Evolutionary conservation across 2,329 filamentous ascomycete genomes (phyloP).

Genomic region (Chrysosporium queenslandicum): DNA sequence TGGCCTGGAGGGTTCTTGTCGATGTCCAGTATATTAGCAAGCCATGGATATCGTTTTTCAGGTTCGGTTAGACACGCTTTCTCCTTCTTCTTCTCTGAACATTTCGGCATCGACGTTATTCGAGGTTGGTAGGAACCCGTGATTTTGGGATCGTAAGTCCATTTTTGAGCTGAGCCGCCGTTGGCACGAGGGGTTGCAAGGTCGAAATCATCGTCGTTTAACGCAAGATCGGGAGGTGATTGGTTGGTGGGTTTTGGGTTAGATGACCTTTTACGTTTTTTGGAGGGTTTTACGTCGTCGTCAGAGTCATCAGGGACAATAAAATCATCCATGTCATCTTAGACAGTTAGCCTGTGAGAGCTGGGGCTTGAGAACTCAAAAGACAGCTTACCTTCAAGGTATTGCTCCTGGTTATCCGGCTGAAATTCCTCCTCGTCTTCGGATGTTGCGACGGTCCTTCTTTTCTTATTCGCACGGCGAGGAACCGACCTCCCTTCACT

Average conservation of each 20-base stretch:
- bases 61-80: slow-evolving; percentile 76
- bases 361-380: slow-evolving; percentile 10
- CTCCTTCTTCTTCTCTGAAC: slow-evolving; percentile 35
- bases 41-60: slow-evolving; percentile 79
- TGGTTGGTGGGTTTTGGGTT: slow-evolving; percentile 35
- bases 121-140: slow-evolving; percentile 43
- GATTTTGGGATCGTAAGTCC: slow-evolving; percentile 61
- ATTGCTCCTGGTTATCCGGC: slow-evolving; percentile 44
- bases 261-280: slow-evolving; percentile 60
- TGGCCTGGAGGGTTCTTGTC: slow-evolving; percentile 68
- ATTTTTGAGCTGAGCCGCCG: slow-evolving; percentile 57
- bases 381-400: slow-evolving; percentile 40
- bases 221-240: slow-evolving; percentile 34
- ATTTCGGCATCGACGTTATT: slow-evolving; percentile 18
- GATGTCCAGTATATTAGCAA: slow-evolving; percentile 74
- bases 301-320: slow-evolving; percentile 81
- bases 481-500: slow-evolving; percentile 38
- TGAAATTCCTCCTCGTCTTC: slow-evolving; percentile 61
- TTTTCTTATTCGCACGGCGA: slow-evolving; percentile 45
- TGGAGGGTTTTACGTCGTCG: slow-evolving; percentile 54
- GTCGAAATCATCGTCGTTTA: slow-evolving; percentile 44
- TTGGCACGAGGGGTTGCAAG: slow-evolving; percentile 48
- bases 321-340: slow-evolving; percentile 70
- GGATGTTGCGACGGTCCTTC: slow-evolving; percentile 55
- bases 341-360: slow-evolving; percentile 20